Evolutionary conservation across 768 basidiomycete species (phyloP), one percentile per base, ranked within the genome.

Genomic region (Auricularia cornea): DNA sequence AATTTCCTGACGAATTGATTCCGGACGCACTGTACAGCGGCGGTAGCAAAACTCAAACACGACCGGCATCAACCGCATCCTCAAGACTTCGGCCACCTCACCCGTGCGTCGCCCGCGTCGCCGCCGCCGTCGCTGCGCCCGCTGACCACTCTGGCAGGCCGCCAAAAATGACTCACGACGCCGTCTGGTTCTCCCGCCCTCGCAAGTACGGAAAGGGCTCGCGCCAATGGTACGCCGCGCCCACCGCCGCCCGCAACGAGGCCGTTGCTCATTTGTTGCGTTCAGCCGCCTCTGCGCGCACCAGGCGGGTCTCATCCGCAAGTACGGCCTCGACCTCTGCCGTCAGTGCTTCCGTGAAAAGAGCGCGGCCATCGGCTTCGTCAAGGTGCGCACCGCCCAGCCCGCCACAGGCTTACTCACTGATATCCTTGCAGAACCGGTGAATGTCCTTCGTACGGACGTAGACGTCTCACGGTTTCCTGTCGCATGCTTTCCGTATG

Each of bases 341-440:
- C 91, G 94, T 78, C 94, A 97, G 78, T 97, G 94, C 80, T 97
- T 96, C 90, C 90, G 94, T 70, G 94, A 97, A 82, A 94, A 94
- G 81, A 83, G 92, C 60, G 84, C 87, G 69, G 88, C 90, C 65
- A 97, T 97, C 71, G 94, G 94, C 65, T 97, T 97, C 83, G 80
- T 83, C 74, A 97, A 97, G 91, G 94, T 95, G 68, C 68, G 81
- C 54, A 16, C 4, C 35, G n/a, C 60, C 38, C 23, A 28, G 23
- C 54, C n/a, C 8, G 10, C 6, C 26, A 6, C 51, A 40, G 38
- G 18, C 8, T n/a, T 52, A 10, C 26, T 18, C 51, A 23, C 16
- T 52, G 51, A 52, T n/a, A n/a, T 10, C 16, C 54, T 57, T 57
- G 30, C 20, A 57, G 54, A 57, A 57, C 54, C 54, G 54, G 54